These are phyloP conservation scores for Axilococcus clingmanii DNA, from an alignment of 139 green algal species.

Conservation along the genomic window DNA sequence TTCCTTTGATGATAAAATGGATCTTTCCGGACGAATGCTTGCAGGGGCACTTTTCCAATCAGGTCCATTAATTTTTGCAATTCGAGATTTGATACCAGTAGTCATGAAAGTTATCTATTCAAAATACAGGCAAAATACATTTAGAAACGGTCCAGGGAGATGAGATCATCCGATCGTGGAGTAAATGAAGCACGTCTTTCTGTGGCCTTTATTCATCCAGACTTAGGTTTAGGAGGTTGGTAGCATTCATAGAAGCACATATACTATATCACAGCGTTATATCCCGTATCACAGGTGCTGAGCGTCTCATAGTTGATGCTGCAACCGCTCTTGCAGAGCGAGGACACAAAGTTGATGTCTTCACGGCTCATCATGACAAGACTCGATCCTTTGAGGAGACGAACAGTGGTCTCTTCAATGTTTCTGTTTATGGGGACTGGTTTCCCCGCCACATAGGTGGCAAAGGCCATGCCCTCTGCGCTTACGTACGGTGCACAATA, in stretches of 20 bases:
- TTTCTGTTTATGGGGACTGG: conserved; percentile 69
- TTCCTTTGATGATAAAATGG: too few species aligned
- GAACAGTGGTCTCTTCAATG: conserved; percentile 52
- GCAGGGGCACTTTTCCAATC: too few species aligned
- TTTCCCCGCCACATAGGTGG: conserved; percentile 70
- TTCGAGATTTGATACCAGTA: conserved; percentile 84
- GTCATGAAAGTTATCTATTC: conserved; percentile 23
- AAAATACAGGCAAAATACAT: background rate
- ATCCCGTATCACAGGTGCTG: conserved; percentile 52
- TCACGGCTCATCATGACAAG: conserved; percentile 81
- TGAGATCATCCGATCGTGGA: too few species aligned
- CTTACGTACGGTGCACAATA: conserved; percentile 72
- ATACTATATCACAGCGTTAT: background rate
- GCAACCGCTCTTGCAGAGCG: conserved; percentile 64
- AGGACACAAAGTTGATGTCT: conserved; percentile 80
- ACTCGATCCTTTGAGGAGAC: conserved; percentile 87
- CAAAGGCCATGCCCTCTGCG: conserved; percentile 67
- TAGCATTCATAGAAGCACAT: background rate
- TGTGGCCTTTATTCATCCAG: background rate
- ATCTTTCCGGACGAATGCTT: too few species aligned
- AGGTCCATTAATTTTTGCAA: too few species aligned
- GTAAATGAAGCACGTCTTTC: background rate
- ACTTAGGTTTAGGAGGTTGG: background rate
- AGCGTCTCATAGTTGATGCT: conserved; percentile 91
- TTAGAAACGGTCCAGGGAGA: too few species aligned